Conservation (phyloP, 306 rosid genomes). For the Pachyrhizus erosus region DNA sequence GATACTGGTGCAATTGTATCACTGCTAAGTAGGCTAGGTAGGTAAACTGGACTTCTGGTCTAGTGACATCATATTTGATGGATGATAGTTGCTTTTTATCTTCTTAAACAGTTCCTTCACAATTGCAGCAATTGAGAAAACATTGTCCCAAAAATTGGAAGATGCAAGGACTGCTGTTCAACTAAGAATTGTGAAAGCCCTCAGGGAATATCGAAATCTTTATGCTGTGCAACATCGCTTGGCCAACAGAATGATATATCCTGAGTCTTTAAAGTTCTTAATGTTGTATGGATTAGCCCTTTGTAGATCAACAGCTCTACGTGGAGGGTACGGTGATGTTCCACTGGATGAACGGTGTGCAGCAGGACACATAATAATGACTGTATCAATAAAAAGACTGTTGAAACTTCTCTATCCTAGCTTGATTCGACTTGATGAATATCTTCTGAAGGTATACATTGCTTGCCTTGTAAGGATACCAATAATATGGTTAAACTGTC, state of each 20-base stretch:
- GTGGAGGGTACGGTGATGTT: slow-evolving; percentile 89
- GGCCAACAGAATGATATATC: slow-evolving; percentile 91
- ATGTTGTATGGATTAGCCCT: slow-evolving; percentile 88
- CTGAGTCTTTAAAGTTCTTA: slow-evolving; percentile 85
- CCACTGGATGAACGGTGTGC: slow-evolving; percentile 91
- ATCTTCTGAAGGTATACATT: slow-evolving; percentile 73
- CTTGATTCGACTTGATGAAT: slow-evolving; percentile 80
- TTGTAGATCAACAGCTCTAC: slow-evolving; percentile 81
- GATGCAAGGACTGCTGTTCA: slow-evolving; percentile 87
- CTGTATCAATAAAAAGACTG: slow-evolving; percentile 77
- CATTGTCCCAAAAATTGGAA: slow-evolving; percentile 85
- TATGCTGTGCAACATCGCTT: slow-evolving; percentile 94
- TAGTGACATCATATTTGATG: slow-evolving; percentile 24
- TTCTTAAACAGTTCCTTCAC: slow-evolving; percentile 43
- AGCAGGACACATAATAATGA: slow-evolving; percentile 85
- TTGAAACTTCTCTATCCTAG: slow-evolving; percentile 90
- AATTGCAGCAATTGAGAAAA: slow-evolving; percentile 91
- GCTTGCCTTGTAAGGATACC: slow-evolving; percentile 23
- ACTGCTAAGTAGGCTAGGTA: slow-evolving; percentile 88
- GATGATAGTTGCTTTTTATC: slow-evolving; percentile 43
- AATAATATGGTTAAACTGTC: slow-evolving; percentile 2
- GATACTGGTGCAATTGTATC: slow-evolving; percentile 90
- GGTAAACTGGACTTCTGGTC: slow-evolving; percentile 32
- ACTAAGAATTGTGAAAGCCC: slow-evolving; percentile 81
- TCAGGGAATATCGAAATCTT: slow-evolving; percentile 88